Evolutionary conservation across 768 basidiomycete genomes (phyloP).

Genomic region (Boletus huronensis): DNA sequence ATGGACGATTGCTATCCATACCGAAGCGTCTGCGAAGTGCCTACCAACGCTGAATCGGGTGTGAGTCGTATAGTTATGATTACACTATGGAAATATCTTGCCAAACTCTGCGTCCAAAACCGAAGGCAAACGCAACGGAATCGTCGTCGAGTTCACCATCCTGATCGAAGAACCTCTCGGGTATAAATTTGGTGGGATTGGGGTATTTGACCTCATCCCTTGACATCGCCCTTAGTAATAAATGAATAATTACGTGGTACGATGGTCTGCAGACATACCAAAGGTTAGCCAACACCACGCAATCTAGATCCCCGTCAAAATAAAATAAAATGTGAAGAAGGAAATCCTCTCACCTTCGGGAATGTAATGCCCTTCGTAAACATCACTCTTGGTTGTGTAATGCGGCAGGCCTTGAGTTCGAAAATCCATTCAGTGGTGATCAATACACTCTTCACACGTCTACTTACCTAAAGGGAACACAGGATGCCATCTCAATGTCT

Average conservation of each 20-base stretch:
- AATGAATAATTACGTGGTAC: slow-evolving; percentile 2
- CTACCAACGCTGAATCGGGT: slow-evolving; percentile 21
- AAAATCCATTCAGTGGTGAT: background rate
- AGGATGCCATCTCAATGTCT: slow-evolving; percentile 34
- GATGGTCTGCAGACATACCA: slow-evolving; percentile 18
- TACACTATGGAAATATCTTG: background rate
- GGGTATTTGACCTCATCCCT: slow-evolving; percentile 26
- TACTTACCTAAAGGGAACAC: slow-evolving; percentile 30
- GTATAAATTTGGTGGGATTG: slow-evolving; percentile 25
- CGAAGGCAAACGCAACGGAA: slow-evolving; percentile 22
- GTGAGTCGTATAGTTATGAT: slow-evolving; percentile 1
- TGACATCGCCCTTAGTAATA: slow-evolving; percentile 28
- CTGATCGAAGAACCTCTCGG: slow-evolving; percentile 27
- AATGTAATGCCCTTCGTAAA: slow-evolving; percentile 26
- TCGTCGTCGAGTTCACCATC: slow-evolving; percentile 27
- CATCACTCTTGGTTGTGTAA: slow-evolving; percentile 23
- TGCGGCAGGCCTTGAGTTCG: slow-evolving; percentile 29
- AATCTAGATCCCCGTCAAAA: slow-evolving; percentile 24
- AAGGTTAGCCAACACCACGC: slow-evolving; percentile 28
- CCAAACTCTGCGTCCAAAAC: slow-evolving; percentile 32
- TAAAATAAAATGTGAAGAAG: background rate
- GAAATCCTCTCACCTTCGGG: slow-evolving; percentile 21
- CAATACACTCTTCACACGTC: background rate
- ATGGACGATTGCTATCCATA: slow-evolving; percentile 32
- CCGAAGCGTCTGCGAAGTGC: slow-evolving; percentile 30